Conservation (phyloP, 768 basidiomycete species). For the Leccinum arenicola region DNA sequence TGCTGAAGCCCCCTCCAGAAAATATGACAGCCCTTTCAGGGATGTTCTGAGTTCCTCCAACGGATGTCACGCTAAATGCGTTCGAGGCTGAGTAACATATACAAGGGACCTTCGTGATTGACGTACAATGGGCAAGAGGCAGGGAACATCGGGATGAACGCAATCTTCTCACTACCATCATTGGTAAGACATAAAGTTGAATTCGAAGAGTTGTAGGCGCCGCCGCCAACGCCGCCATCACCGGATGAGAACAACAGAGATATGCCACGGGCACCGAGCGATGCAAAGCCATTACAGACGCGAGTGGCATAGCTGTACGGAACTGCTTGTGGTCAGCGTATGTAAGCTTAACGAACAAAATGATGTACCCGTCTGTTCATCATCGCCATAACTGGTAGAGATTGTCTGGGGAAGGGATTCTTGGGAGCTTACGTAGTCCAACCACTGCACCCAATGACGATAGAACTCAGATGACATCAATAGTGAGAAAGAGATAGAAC, state of each 20-base stretch:
- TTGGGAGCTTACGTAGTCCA: constrained; percentile 51
- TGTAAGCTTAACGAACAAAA: neutral
- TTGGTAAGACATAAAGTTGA: constrained; percentile 53
- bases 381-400: constrained; percentile 71
- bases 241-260: constrained; percentile 66
- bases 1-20: constrained; percentile 75
- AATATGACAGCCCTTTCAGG: constrained; percentile 61
- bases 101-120: no score
- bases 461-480: neutral
- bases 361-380: constrained; percentile 60
- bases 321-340: constrained; percentile 34
- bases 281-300: constrained; percentile 58
- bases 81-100: neutral
- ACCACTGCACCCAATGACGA: constrained; percentile 44
- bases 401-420: constrained; percentile 53
- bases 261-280: constrained; percentile 65
- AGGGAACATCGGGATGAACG: constrained; percentile 62
- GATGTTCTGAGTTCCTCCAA: constrained; percentile 60
- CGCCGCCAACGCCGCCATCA: constrained; percentile 69
- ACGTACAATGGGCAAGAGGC: constrained; percentile 55
- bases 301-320: constrained; percentile 53
- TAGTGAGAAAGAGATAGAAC: constrained; percentile 27
- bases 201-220: constrained; percentile 43
- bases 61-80: constrained; percentile 57
- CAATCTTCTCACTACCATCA: constrained; percentile 50